phyloP scores from a whole-genome alignment of 1,139 yeast species.

The Hyphopichia khmerensis region DNA sequence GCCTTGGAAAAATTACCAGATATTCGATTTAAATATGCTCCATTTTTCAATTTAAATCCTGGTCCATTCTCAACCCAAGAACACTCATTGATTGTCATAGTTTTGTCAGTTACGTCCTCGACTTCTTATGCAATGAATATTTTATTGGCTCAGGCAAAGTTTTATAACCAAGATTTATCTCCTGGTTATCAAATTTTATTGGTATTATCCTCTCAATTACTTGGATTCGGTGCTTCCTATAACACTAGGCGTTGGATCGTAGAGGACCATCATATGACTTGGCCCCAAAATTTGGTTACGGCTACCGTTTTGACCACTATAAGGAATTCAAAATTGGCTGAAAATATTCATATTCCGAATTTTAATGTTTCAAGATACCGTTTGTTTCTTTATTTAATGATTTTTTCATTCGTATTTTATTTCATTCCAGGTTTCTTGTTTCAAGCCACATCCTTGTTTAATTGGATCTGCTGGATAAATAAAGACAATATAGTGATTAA shows the following conservation, averaged over 20 bases:
- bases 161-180: constrained; percentile 10
- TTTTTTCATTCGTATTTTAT: constrained; percentile 18
- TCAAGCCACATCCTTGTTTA: neutral
- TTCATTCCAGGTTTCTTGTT: constrained; percentile 17
- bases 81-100: constrained; percentile 8
- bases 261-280: constrained; percentile 21
- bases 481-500: constrained; percentile 41
- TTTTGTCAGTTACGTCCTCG: constrained; percentile 16
- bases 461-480: constrained; percentile 28
- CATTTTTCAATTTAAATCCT: constrained; percentile 37
- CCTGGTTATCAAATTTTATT: constrained; percentile 9
- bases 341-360: constrained; percentile 11
- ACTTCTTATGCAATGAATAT: constrained; percentile 19
- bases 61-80: constrained; percentile 6
- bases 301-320: constrained; percentile 23
- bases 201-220: constrained; percentile 12
- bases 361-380: constrained; percentile 18
- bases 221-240: constrained; percentile 23
- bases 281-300: constrained; percentile 25
- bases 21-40: constrained; percentile 15
- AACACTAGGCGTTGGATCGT: constrained; percentile 22
- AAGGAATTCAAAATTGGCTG: constrained; percentile 13
- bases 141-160: constrained; percentile 12
- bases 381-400: constrained; percentile 17
- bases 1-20: constrained; percentile 9